phyloP scores from a whole-genome alignment of 2,329 filamentous ascomycete species.

The Furcasterigmium sp. region DNA sequence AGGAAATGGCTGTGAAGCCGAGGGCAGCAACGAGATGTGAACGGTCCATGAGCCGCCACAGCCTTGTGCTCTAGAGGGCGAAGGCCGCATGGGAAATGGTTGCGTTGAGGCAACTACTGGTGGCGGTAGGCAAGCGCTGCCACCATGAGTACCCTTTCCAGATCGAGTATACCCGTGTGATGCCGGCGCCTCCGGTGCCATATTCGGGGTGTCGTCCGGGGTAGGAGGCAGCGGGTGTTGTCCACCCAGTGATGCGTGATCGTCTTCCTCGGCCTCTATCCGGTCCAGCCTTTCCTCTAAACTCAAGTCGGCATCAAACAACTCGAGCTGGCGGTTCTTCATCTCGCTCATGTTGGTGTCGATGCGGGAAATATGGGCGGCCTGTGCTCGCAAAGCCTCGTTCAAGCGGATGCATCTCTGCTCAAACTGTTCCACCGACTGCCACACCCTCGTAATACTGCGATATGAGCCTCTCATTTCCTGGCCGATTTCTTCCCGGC shows the following conservation, averaged over 20 bases:
- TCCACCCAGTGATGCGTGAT: constrained; percentile 2
- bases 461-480: constrained; percentile 51
- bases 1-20: constrained; percentile 47
- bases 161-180: background rate
- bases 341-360: constrained; percentile 38
- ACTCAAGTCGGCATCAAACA: constrained; percentile 43
- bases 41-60: constrained; percentile 46
- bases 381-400: constrained; percentile 30
- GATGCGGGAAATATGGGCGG: constrained; percentile 33
- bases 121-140: too few relatives aligned
- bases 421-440: constrained; percentile 41
- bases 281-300: constrained; percentile 51
- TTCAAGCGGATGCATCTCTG: constrained; percentile 27
- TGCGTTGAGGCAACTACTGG: background rate
- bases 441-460: constrained; percentile 50
- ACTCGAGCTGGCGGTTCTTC: constrained; percentile 41
- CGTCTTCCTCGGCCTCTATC: constrained; percentile 31
- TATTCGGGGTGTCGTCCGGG: background rate
- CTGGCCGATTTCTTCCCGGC: constrained; percentile 42
- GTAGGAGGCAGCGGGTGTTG: constrained; percentile 6
- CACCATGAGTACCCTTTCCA: background rate
- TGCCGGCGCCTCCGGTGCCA: background rate
- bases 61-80: background rate
- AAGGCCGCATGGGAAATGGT: background rate
- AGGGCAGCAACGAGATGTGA: constrained; percentile 54